Evolutionary conservation across 2,329 filamentous ascomycete species (phyloP).

Genomic region (Volutella citrinella): DNA sequence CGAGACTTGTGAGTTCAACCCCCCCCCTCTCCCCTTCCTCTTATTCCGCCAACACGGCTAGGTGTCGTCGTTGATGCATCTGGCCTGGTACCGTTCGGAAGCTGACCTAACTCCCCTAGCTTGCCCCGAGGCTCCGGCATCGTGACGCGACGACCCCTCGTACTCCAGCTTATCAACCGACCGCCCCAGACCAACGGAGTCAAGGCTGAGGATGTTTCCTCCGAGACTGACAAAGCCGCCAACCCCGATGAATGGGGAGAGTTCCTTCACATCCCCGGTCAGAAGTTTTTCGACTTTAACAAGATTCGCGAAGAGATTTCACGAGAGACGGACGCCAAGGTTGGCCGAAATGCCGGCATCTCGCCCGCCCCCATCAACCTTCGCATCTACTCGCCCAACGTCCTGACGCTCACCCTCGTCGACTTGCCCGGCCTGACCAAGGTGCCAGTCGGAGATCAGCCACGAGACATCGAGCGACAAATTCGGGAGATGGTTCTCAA

Average conservation of each 20-base stretch:
- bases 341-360: constrained; percentile 93
- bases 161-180: constrained; percentile 97
- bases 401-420: constrained; percentile 92
- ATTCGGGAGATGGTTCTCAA: constrained; percentile 98
- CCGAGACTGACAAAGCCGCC: constrained; percentile 76
- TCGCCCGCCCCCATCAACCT: constrained; percentile 96
- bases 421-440: constrained; percentile 96
- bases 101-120: constrained; percentile 45
- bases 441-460: constrained; percentile 94
- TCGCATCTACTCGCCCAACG: constrained; percentile 96
- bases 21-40: constrained; percentile 11
- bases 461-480: constrained; percentile 92
- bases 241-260: constrained; percentile 98
- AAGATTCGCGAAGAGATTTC: constrained; percentile 98
- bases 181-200: constrained; percentile 72
- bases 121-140: constrained; percentile 96
- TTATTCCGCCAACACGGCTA: too few relatives aligned
- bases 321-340: constrained; percentile 93
- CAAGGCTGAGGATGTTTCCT: constrained; percentile 60
- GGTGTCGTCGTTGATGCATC: too few relatives aligned
- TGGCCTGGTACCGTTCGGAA: constrained; percentile 5
- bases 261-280: constrained; percentile 94
- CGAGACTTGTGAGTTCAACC: constrained; percentile 87
- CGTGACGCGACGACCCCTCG: constrained; percentile 90
- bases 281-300: constrained; percentile 97